Evolutionary conservation across 2,329 filamentous ascomycete genomes (phyloP), one percentile per base, ranked within the genome.

Genomic region (Didymella pinodella): DNA sequence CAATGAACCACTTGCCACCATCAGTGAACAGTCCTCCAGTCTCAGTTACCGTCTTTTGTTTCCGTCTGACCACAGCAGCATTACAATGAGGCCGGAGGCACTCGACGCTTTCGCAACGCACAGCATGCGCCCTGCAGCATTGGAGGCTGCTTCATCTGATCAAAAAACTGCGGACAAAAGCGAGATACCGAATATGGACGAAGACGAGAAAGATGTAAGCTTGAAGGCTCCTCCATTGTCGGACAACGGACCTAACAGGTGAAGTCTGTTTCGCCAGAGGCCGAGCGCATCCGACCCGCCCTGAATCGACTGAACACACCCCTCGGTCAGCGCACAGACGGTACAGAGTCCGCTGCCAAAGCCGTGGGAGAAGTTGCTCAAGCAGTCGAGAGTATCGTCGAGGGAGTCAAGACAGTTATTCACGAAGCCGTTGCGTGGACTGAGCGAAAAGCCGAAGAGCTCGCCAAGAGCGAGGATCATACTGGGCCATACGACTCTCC

Each of bases 401-500:
- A 67, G 18, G 61, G 65, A 12, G 61, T 72, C 25, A 70, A 68
- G 36, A 48, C 60, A 20, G 67, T 47, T 2, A 62, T 73, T 7
- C 59, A 68, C 4, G 62, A 62, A 7, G 69, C 62, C 1, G 58
- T 73, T 7, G 54, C 60, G 2, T 75, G 72, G 71, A 66, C 66
- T 0, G 68, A 73, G 52, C 60, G 68, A 45, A 74, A 73, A 34
- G 67, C 59, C 14, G 65, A 68, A 10, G 55, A 65, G 12, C 46
- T 76, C 41, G 57, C 63, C 28, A 54, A 40, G 16, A 58, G 65
- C 7, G 61, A 71, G 28, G 66, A 71, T 22, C 63, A 59, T 25
- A 61, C 66, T n/a, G 74, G 73, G 12, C 75, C 73, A 3, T 77
- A 76, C 29, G 52, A 65, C 5, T 74, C 68, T 22, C 69, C 67